These are phyloP conservation scores for Lipomyces orientalis DNA, from an alignment of 805 yeast species.

Conservation along the genomic window DNA sequence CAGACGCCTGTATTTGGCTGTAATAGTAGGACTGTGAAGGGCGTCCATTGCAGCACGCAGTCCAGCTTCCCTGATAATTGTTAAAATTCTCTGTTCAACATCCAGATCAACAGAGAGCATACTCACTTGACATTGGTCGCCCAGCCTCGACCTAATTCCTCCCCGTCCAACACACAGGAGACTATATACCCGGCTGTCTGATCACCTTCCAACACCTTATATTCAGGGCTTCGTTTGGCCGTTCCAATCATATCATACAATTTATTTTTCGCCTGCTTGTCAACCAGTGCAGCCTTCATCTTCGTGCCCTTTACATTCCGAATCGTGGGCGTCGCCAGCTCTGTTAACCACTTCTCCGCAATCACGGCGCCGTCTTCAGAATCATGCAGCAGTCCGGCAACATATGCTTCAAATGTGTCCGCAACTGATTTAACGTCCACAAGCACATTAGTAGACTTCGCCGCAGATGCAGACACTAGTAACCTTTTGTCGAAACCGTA, in stretches of 20 bases:
- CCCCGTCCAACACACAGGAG: constrained; percentile 67
- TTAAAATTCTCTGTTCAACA: neutral
- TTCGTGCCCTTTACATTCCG: constrained; percentile 12
- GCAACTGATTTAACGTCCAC: constrained; percentile 67
- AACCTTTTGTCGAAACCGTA: constrained; percentile 71
- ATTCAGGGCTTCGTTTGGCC: constrained; percentile 67
- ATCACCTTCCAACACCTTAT: constrained; percentile 50
- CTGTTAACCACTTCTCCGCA: constrained; percentile 45
- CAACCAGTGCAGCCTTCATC: constrained; percentile 44
- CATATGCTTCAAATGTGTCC: constrained; percentile 91
- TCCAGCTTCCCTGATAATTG: constrained; percentile 62
- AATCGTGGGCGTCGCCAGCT: constrained; percentile 43
- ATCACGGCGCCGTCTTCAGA: constrained; percentile 47
- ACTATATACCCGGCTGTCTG: constrained; percentile 64
- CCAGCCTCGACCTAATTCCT: constrained; percentile 70
- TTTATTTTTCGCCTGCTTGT: constrained; percentile 73
- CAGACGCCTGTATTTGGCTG: constrained; percentile 60
- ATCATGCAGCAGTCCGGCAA: constrained; percentile 81
- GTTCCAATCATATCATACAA: constrained; percentile 76
- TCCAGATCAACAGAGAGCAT: neutral
- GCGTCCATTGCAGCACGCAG: constrained; percentile 84
- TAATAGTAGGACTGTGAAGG: constrained; percentile 58
- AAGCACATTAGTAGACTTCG: constrained; percentile 21
- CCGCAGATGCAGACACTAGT: constrained; percentile 56
- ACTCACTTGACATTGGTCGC: constrained; percentile 63